Evolutionary conservation across 768 basidiomycete species (phyloP), one percentile per base, ranked within the genome.

Genomic region (Mycena venus): DNA sequence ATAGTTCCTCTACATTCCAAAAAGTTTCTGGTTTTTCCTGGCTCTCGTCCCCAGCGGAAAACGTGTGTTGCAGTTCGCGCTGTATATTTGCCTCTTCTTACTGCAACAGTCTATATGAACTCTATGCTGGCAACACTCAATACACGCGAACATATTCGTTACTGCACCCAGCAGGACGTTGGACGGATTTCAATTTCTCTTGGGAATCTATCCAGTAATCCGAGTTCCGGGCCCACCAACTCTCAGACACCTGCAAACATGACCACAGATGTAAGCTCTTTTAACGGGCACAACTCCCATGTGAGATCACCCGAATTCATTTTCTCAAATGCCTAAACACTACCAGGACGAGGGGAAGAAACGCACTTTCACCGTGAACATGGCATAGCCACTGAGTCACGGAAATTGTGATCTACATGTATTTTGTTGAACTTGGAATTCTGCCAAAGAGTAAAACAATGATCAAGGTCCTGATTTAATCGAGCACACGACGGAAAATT

Each of bases 21-120:
- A 67, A 15, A 80, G 73, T 5, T 79, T 78, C 47, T 80, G 76
- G 38, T 80, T 77, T 59, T 80, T 77, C 53, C 62, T 80, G n/a
- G 79, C 77, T n/a, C 59, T 79, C 10, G 58, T 78, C 3, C 44
- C 73, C 17, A 80, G 78, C 31, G 74, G 77, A 25, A 80, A 80
- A 75, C 59, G 79, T 80, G 67, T 10, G 62, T 44, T 12, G n/a
- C n/a, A 29, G 6, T 61, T 23, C 31, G 23, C 36, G 4, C 47
- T 32, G 27, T 56, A 19, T 19, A 29, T 31, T 4, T 47, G 4
- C 53, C 1, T 47, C 19, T 31, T 44, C n/a, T 29, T 19, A 55
- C 8, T 34, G 2, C 34, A 19, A 40, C 51, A 74, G 73, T 74
- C 15, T 74, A 74, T 17, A 74, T 74, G 73, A 74, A 74, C 51